Conservation (phyloP, 495 filamentous ascomycete species). For the Corynascus novoguineensis region DNA sequence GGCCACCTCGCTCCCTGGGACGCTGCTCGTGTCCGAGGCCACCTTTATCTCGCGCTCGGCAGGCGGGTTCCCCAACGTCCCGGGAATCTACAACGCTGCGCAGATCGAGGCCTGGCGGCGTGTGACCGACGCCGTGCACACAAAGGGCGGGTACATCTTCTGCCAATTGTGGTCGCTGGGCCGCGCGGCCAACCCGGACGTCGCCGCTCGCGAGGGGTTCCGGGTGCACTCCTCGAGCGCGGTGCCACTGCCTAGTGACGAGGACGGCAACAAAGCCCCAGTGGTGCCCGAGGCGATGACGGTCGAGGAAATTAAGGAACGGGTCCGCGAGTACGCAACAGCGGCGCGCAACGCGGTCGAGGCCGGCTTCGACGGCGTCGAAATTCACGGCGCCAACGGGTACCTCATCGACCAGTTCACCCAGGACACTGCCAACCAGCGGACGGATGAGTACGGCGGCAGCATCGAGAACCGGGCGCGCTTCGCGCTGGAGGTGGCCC, state of each 20-base stretch:
- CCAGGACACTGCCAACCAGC: conserved; percentile 56
- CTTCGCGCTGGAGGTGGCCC: conserved; percentile 59
- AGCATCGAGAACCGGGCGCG: conserved; percentile 63
- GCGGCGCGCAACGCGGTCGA: conserved; percentile 59
- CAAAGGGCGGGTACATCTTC: conserved; percentile 57
- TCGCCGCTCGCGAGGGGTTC: conserved; percentile 38
- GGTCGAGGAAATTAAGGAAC: conserved; percentile 51
- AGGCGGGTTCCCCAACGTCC: conserved; percentile 50
- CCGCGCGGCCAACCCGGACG: conserved; percentile 44
- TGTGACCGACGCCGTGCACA: conserved; percentile 62
- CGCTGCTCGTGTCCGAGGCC: conserved; percentile 60
- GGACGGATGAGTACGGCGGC: conserved; percentile 65
- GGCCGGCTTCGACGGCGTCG: conserved; percentile 73
- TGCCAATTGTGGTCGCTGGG: conserved; percentile 65
- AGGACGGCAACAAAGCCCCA: conserved; percentile 29
- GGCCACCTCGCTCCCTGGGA: conserved; percentile 52
- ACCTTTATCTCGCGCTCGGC: conserved; percentile 55
- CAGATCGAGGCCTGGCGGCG: conserved; percentile 60
- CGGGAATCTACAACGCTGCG: conserved; percentile 56
- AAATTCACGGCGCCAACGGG: conserved; percentile 69
- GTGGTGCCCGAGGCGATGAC: conserved; percentile 45
- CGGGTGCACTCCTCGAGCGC: conserved; percentile 47
- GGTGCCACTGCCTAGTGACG: conserved; percentile 33
- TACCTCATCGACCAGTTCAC: conserved; percentile 72
- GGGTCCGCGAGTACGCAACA: conserved; percentile 52